Evolutionary conservation across 306 rosid genomes (phyloP), one percentile per base, ranked within the genome.

Genomic region (Quercus mongolica): DNA sequence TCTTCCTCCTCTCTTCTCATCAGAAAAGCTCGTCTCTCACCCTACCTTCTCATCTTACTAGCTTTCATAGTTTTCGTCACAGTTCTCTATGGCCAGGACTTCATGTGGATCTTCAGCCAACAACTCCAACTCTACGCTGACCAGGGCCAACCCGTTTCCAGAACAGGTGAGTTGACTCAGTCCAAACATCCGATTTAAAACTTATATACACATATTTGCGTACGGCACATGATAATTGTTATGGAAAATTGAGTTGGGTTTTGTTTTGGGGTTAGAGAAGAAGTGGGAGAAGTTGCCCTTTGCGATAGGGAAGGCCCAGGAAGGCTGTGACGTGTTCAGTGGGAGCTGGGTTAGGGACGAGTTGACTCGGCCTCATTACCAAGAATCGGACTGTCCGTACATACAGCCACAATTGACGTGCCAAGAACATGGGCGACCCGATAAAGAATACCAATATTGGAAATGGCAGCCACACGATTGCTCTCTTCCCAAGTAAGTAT

Each of bases 371-470:
- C 98, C 99, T 10, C 81, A 88, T 20, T 95, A 95, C 74, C 90
- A 93, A 74, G 99, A 95, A 83, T 87, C 94, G 23, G 99, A 93
- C 0, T 95, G 99, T 86, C 99, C 99, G 51, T 95, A 95, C 87
- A 95, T 95, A 31, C 99, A 93, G 74, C 99, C 99, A 0, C 99
- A 93, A 79, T 77, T 95, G 82, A 95, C 98, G 6, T 95, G 99
- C 81, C 95, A 89, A 70, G 80, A 87, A 62, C 98, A 90, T 12
- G 99, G 98, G 8, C 88, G 99, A 6, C 98, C 98, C 0, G 98
- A 95, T 18, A 88, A 69, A 81, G 90, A 82, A 12, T 93, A 89
- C 54, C 97, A 85, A 75, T 58, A 89, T 41, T 90, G 98, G 99
- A 83, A 96, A 73, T 95, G 99, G 98, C 97, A 88, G 67, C 99